phyloP scores from a whole-genome alignment of 768 basidiomycete species.

The Hydnomerulius pinastri region DNA sequence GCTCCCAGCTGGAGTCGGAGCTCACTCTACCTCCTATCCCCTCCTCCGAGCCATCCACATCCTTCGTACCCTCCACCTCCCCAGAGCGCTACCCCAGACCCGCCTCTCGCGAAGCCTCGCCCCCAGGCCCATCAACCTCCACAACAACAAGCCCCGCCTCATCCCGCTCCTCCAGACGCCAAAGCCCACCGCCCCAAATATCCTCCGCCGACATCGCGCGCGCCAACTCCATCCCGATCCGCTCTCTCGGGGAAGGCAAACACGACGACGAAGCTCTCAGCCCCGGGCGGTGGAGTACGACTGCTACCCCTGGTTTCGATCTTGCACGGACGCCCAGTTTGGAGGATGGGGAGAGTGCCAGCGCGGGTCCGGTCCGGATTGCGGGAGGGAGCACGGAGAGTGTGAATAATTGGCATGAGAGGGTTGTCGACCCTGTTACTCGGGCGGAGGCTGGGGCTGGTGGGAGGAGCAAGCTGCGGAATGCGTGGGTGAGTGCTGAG shows the following conservation, averaged over 20 bases:
- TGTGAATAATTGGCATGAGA: conserved; percentile 30
- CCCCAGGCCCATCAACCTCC: too few species aligned
- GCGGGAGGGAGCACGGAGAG: conserved; percentile 18
- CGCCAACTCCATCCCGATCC: conserved; percentile 28
- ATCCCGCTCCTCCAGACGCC: conserved; percentile 32
- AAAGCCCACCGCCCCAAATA: conserved; percentile 34
- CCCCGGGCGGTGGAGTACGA: conserved; percentile 72
- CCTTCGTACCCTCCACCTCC: conserved; percentile 18
- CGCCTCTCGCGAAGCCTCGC: conserved; percentile 27
- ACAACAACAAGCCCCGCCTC: conserved; percentile 13
- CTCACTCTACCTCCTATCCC: conserved; percentile 6
- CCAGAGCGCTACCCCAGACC: conserved; percentile 17
- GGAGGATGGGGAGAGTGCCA: conserved; percentile 19
- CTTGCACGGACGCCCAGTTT: conserved; percentile 16
- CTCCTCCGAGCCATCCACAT: conserved; percentile 13
- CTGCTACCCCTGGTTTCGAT: conserved; percentile 69
- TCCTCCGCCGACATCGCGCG: conserved; percentile 29
- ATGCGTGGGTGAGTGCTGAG: conserved; percentile 45
- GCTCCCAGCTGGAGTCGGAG: conserved; percentile 35
- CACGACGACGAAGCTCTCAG: conserved; percentile 39
- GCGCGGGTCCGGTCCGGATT: too few species aligned
- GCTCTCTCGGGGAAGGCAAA: conserved; percentile 21
- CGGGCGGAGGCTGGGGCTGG: conserved; percentile 20
- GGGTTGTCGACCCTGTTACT: conserved; percentile 31
- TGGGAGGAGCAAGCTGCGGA: conserved; percentile 21